Percentiles rank a stretch among this genome's conserved stretches.
phyloP scores from a whole-genome alignment of 2,329 filamentous ascomycete genomes.

The Cercospora canescens region DNA sequence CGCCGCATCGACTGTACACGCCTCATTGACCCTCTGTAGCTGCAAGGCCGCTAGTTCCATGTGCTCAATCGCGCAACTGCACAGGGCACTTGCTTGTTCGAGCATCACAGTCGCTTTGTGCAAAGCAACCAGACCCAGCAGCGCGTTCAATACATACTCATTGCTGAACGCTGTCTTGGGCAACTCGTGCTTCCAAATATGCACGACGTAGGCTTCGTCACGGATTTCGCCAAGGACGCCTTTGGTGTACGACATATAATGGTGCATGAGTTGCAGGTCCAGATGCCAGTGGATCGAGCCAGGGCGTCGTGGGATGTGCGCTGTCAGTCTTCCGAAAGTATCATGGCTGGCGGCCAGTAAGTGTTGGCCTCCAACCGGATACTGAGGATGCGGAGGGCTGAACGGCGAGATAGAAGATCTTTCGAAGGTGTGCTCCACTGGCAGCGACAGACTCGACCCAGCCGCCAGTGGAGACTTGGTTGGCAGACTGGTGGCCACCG shows the following conservation, averaged over 20 bases:
- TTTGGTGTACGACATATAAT: conserved; percentile 28
- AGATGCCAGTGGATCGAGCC: conserved; percentile 25
- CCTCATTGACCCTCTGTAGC: conserved; percentile 23
- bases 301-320: conserved; percentile 27
- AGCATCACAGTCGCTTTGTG: conserved; percentile 32
- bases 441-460: background rate
- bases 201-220: conserved; percentile 22
- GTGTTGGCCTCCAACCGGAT: background rate
- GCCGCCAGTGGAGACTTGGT: background rate
- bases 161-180: conserved; percentile 30
- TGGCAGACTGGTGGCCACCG: background rate
- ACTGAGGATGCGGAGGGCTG: conserved; percentile 1
- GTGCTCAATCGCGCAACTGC: conserved; percentile 33
- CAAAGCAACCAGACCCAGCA: conserved; percentile 33
- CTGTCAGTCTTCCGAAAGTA: conserved; percentile 29
- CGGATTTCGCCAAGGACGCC: conserved; percentile 28
- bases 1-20: conserved; percentile 28
- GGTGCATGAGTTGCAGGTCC: conserved; percentile 36
- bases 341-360: background rate
- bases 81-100: conserved; percentile 24
- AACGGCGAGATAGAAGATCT: background rate
- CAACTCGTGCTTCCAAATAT: conserved; percentile 31
- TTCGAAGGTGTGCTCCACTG: background rate
- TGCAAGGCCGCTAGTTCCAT: conserved; percentile 32
- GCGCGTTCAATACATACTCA: conserved; percentile 33